phyloP scores from a whole-genome alignment of 305 asterid genomes.

The Ilex paraguariensis region DNA sequence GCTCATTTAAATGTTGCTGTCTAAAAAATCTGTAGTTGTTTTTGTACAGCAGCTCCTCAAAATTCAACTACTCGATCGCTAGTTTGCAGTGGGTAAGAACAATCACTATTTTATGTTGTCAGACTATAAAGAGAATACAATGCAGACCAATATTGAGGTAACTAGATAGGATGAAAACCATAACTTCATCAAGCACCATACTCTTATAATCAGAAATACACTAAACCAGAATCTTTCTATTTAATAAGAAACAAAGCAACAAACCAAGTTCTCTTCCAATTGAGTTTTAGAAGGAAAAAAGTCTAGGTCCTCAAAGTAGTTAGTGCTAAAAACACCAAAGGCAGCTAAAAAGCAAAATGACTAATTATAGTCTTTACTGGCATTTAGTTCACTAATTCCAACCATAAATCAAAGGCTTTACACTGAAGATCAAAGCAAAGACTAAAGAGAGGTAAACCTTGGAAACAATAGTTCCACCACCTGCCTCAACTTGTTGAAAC shows the following conservation, averaged over 20 bases:
- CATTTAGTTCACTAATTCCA: no score
- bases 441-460: constrained; percentile 43
- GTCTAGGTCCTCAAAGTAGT: no score
- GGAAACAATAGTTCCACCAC: constrained; percentile 75
- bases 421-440: not conserved
- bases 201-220: not conserved
- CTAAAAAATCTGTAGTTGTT: no score
- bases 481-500: constrained; percentile 80
- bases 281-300: not conserved
- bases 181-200: not conserved
- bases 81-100: no score
- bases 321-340: no score
- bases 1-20: no score
- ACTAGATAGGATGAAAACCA: not conserved
- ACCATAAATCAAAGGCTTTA: constrained; percentile 1
- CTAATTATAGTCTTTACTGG: not conserved
- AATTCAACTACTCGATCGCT: no score
- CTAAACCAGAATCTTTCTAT: not conserved
- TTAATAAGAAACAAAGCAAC: not conserved
- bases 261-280: not conserved
- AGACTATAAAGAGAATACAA: no score
- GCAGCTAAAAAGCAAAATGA: not conserved
- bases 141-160: not conserved
- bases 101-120: no score
- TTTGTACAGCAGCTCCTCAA: no score